Conservation (phyloP, 108 stramenopile genomes). For the Nitzschia sp. region DNA sequence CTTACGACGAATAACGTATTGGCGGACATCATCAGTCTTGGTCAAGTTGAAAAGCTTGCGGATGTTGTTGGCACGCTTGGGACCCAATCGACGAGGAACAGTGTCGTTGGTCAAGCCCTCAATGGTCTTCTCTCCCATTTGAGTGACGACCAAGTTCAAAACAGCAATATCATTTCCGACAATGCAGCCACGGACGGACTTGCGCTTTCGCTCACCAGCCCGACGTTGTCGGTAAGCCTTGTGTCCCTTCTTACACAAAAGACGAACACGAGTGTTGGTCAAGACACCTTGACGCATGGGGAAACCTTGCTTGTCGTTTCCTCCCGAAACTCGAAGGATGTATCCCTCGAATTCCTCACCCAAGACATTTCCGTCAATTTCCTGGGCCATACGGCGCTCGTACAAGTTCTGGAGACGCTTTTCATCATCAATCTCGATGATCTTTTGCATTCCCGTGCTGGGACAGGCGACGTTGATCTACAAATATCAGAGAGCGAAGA, state of each 20-base stretch:
- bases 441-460: constrained; percentile 94
- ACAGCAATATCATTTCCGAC: constrained; percentile 98
- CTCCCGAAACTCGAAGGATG: constrained; percentile 97
- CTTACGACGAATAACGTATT: constrained; percentile 95
- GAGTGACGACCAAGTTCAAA: constrained; percentile 97
- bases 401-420: constrained; percentile 97
- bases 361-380: constrained; percentile 93
- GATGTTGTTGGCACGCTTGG: constrained; percentile 99
- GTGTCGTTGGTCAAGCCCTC: constrained; percentile 93
- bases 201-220: constrained; percentile 99
- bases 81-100: constrained; percentile 96
- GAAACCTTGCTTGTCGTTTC: constrained; percentile 99
- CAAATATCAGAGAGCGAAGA: not conserved
- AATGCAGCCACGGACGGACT: constrained; percentile 99
- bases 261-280: constrained; percentile 96
- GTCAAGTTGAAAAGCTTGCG: constrained; percentile 99
- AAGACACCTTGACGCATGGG: constrained; percentile 99
- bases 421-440: constrained; percentile 99
- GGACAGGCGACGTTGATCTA: constrained; percentile 99
- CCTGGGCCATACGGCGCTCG: constrained; percentile 99
- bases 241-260: constrained; percentile 93
- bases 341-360: constrained; percentile 99
- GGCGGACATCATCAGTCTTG: constrained; percentile 99
- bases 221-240: constrained; percentile 92
- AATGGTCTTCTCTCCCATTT: constrained; percentile 91